Evolutionary conservation across 495 filamentous ascomycete species (phyloP), one percentile per base, ranked within the genome.

Genomic region (Oidiodendron maius): DNA sequence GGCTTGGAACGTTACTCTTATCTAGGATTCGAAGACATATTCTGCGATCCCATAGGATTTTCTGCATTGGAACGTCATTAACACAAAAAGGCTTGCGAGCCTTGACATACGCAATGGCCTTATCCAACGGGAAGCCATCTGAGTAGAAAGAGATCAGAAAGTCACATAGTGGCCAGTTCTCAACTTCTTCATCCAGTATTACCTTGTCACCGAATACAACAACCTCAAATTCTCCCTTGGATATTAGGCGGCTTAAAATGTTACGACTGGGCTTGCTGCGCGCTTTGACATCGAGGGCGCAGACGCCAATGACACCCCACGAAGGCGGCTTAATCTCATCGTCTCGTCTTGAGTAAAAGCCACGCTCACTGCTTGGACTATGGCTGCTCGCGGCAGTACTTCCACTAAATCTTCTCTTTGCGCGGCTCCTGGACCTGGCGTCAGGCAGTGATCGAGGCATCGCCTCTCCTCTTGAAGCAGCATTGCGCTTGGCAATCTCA

Each of bases 151-250:
- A 91, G 40, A 99, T 93, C 17, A 99, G 70, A 57, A 93, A 99
- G 65, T 99, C 93, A 63, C 89, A 78, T 40, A 83, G 74, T 28
- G 83, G 83, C 83, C 83, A 87, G 57, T 86, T 83, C 56, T 85
- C 83, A 38, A 86, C 71, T 17, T 77, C 81, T 74, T 98, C 93
- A 53, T 99, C 93, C 38, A 97, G 71, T 53, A 99, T 97, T 41
- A 95, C 88, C 61, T 99, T 99, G 65, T 99, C 93, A 28, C 93
- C 93, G 68, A 99, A 99, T 3, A 99, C 89, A 26, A 91, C 82
- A 20, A 95, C 89, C 58, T 99, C 91, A 55, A 97, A 96, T 51
- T 96, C 91, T 47, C 88, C 83, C 45, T 90, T 89, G 20, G 86
- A 76, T 47, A 96, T 89, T 35, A 99, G 72, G 25, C 87, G 82